Base-by-base conservation (phyloP, 2,329 filamentous ascomycete species). In the Apiospora phragmitis region DNA sequence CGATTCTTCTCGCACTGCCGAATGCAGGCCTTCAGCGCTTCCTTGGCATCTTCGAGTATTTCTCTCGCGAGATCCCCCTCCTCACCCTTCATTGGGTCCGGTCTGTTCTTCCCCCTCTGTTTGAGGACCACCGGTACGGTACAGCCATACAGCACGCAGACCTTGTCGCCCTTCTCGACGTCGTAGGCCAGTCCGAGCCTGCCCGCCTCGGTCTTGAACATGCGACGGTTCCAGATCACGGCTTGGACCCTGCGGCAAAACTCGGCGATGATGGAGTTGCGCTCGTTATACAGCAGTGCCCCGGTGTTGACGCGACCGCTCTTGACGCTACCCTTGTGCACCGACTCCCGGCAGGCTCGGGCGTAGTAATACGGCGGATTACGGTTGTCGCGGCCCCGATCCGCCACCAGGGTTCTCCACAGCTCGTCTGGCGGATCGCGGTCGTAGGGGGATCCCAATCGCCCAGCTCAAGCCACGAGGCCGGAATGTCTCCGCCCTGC, bases 321-420 rank as follows among this genome's bases (percentile, higher is more conserved):
- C 4, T 7, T 41, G 1, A 76, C 51, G 1, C 74, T 75, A 21
- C 77, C 76, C 38, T 76, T 76, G 41, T 68, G 69, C 5, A 74
- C 71, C 0, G 75, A 77, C 68, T 78, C 74, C 41, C 68, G 73
- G 65, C 76, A 77, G 1, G 77, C 77, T 29, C 68, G 70, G 14
- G 75, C 70, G 67, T 76, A 78, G 68, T 78, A 78, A 45, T 75
- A 75, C 0, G 76, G 76, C 4, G 76, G 74, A 41, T 76, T 77
- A 0, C 73, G 70, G 43, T 71, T 73, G 35, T 77, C 69, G 11
- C 70, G 71, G 6, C 77, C 76, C 35, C 76, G 45, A 65, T 78
- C 75, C 9, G 73, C 77, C 1, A 77, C 76, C 1, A 78, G 43
- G 0, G 76, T 77, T 11, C 74, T 70, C 75, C 77, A 78, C 42